Conservation (phyloP, 2,329 filamentous ascomycete species). For the Colletotrichum tropicale region DNA sequence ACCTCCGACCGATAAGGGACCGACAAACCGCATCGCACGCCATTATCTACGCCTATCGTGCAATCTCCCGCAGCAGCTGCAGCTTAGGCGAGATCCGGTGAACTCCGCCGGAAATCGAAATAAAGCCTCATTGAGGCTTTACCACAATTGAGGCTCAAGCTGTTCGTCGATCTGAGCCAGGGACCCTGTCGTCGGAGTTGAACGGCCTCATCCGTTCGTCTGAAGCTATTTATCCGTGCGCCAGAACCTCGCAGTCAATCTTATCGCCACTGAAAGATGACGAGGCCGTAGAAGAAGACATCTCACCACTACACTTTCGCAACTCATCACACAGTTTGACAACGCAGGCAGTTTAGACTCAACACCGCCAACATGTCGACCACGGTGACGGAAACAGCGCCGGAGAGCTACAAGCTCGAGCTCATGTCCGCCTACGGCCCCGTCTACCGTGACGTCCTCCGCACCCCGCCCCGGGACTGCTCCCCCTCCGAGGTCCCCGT, state of each 20-base stretch:
- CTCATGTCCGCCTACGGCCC: slow-evolving; percentile 47
- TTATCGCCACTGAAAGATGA: background rate
- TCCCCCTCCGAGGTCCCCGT: slow-evolving; percentile 48
- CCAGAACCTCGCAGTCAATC: background rate
- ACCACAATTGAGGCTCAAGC: background rate
- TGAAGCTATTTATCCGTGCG: background rate
- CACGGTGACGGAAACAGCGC: background rate
- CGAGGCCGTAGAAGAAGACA: background rate
- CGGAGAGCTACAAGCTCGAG: slow-evolving; percentile 42
- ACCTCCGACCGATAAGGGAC: slow-evolving; percentile 4
- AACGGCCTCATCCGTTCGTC: background rate
- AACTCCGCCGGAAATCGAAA: background rate
- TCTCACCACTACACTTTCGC: background rate
- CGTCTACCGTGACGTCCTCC: slow-evolving; percentile 46
- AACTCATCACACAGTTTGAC: background rate
- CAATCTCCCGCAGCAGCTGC: background rate
- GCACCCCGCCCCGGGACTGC: slow-evolving; percentile 41
- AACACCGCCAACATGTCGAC: slow-evolving; percentile 6
- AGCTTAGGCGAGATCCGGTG: background rate
- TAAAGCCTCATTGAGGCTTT: background rate
- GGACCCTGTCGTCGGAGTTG: background rate
- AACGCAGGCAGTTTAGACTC: background rate
- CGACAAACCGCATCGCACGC: slow-evolving; percentile 1
- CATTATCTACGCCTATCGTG: slow-evolving; percentile 5
- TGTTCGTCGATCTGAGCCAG: background rate